These are phyloP conservation scores for Penicillium sp. DNA, from an alignment of 2,329 filamentous ascomycete genomes.

Conservation along the genomic window DNA sequence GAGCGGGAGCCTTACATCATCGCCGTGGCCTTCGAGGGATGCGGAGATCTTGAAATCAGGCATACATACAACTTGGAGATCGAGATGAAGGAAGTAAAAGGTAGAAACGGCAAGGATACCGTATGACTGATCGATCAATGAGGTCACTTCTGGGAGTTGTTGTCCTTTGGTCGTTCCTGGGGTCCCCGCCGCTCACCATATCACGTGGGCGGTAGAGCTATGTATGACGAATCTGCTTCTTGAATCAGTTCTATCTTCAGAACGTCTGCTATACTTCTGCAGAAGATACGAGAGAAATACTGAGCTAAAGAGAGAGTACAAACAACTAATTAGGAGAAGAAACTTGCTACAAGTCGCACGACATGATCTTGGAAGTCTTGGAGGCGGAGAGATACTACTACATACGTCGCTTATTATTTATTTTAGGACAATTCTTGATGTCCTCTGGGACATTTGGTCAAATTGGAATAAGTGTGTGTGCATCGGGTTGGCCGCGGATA, in stretches of 20 bases:
- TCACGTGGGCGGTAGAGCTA: conserved; percentile 32
- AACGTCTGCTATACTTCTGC: background rate
- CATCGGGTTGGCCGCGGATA: no score
- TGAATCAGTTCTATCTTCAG: background rate
- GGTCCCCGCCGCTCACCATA: conserved; percentile 25
- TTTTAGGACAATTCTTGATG: no score
- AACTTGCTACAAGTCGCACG: no score
- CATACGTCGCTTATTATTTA: no score
- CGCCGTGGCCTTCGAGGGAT: conserved; percentile 79
- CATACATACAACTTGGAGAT: conserved; percentile 48
- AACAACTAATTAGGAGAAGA: no score
- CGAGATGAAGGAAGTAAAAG: background rate
- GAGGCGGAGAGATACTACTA: no score
- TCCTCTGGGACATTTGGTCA: no score
- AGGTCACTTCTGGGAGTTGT: conserved; percentile 12
- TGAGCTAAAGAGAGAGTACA: background rate
- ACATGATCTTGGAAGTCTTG: no score
- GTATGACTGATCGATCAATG: conserved; percentile 7
- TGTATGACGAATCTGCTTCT: conserved; percentile 23
- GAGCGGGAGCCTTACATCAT: conserved; percentile 64
- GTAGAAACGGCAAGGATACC: conserved; percentile 2
- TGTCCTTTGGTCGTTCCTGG: conserved; percentile 26
- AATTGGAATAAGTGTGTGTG: no score
- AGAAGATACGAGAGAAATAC: background rate
- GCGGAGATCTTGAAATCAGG: conserved; percentile 89